Evolutionary conservation across 257 asterid genomes (phyloP).

Genomic region (Leonotis leonurus): DNA sequence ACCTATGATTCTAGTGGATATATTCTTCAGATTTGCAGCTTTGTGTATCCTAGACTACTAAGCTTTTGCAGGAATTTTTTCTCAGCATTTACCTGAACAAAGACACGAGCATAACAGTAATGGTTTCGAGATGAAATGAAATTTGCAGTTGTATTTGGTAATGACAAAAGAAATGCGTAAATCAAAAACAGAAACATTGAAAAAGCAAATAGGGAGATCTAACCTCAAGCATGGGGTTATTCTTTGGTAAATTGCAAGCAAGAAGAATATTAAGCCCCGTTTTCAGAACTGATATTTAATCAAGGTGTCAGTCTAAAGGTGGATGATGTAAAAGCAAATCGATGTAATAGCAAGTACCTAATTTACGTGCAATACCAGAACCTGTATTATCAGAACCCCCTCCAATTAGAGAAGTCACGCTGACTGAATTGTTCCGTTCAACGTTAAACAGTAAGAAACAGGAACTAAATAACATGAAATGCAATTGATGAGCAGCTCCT

Average conservation of each 20-base stretch:
- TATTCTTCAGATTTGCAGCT: slow-evolving; percentile 27
- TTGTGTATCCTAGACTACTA: slow-evolving; percentile 53
- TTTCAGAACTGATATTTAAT: too few relatives aligned
- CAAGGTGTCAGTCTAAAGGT: too few relatives aligned
- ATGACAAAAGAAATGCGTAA: background rate
- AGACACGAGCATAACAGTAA: too few relatives aligned
- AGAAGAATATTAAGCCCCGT: too few relatives aligned
- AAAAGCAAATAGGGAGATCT: background rate
- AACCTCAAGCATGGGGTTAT: too few relatives aligned
- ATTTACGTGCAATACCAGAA: slow-evolving; percentile 72
- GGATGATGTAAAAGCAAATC: too few relatives aligned
- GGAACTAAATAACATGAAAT: background rate
- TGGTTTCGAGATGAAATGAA: too few relatives aligned
- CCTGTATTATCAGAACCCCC: slow-evolving; percentile 85
- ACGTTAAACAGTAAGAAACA: slow-evolving; percentile 1
- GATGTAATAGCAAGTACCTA: background rate
- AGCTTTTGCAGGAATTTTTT: slow-evolving; percentile 67
- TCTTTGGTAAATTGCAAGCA: too few relatives aligned
- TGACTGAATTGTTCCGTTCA: slow-evolving; percentile 54
- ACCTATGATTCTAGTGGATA: slow-evolving; percentile 6
- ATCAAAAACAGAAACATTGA: background rate
- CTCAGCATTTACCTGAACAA: slow-evolving; percentile 77
- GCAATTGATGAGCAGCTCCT: background rate
- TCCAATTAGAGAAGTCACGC: slow-evolving; percentile 67
- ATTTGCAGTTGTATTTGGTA: background rate